phyloP scores from a whole-genome alignment of 1,139 yeast genomes.

The Candida albicans region DNA sequence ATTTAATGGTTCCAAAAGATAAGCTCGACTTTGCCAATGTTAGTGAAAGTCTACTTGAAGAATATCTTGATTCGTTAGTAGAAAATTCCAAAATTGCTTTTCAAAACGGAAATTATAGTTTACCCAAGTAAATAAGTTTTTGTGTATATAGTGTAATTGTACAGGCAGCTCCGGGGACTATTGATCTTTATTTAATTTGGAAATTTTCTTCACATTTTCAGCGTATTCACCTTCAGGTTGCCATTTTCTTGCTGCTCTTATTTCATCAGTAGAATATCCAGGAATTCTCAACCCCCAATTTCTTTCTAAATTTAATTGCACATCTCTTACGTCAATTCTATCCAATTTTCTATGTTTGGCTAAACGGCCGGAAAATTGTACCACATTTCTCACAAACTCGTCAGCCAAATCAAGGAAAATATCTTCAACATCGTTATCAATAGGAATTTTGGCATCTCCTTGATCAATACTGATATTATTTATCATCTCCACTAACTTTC shows the following conservation, averaged over 20 bases:
- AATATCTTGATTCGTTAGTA: slow-evolving; percentile 20
- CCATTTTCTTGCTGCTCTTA: slow-evolving; percentile 79
- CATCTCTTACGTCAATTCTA: slow-evolving; percentile 80
- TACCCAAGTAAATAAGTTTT: slow-evolving; percentile 6
- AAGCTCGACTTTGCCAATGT: slow-evolving; percentile 9
- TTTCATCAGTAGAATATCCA: slow-evolving; percentile 89
- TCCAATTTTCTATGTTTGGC: slow-evolving; percentile 96
- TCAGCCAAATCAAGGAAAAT: slow-evolving; percentile 88
- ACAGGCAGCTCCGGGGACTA: slow-evolving; percentile 1
- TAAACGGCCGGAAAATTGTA: slow-evolving; percentile 88
- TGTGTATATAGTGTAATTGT: not conserved
- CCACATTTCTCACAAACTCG: slow-evolving; percentile 88
- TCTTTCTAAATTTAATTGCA: slow-evolving; percentile 87
- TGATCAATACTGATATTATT: slow-evolving; percentile 79
- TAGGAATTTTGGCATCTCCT: slow-evolving; percentile 85
- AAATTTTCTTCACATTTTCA: slow-evolving; percentile 47
- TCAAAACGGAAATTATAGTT: slow-evolving; percentile 19
- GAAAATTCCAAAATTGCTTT: slow-evolving; percentile 17
- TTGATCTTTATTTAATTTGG: slow-evolving; percentile 7
- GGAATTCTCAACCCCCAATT: slow-evolving; percentile 96
- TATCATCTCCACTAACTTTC: slow-evolving; percentile 85
- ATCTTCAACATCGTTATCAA: slow-evolving; percentile 96
- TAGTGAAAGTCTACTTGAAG: slow-evolving; percentile 9
- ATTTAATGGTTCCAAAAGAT: slow-evolving; percentile 13
- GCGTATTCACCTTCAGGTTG: slow-evolving; percentile 70